Evolutionary conservation across 768 basidiomycete genomes (phyloP).

Genomic region (Podaxis pistillaris): DNA sequence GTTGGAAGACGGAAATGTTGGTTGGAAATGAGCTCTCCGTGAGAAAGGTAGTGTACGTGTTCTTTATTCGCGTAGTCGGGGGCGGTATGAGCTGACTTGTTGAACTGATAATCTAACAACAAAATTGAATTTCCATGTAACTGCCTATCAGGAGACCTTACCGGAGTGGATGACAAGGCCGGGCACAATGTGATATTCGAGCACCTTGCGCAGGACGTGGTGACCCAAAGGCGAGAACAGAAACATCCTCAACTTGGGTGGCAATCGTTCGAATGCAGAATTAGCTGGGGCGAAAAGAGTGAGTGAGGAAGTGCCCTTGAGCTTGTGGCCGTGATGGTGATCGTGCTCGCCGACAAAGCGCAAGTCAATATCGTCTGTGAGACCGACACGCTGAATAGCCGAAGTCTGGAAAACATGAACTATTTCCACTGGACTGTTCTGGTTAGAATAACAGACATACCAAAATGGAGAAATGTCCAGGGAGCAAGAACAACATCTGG

Average conservation of each 20-base stretch:
- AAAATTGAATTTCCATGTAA: background rate
- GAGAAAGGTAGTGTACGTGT: conserved; percentile 12
- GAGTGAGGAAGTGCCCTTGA: conserved; percentile 44
- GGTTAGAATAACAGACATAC: conserved; percentile 26
- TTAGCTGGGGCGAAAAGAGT: conserved; percentile 58
- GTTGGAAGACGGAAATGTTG: conserved; percentile 38
- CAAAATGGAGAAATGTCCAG: conserved; percentile 45
- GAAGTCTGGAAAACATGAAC: conserved; percentile 41
- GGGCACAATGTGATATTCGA: conserved; percentile 59
- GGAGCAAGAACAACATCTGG: conserved; percentile 42
- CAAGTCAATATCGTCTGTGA: conserved; percentile 45
- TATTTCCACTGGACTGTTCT: background rate
- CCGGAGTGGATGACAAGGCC: conserved; percentile 49
- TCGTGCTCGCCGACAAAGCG: conserved; percentile 36
- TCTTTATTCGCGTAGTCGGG: background rate
- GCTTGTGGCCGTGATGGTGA: conserved; percentile 33
- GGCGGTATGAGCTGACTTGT: conserved; percentile 21
- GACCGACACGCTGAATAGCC: conserved; percentile 49
- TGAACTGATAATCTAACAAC: conserved; percentile 28
- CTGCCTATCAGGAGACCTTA: conserved; percentile 20
- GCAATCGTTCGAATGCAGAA: conserved; percentile 45
- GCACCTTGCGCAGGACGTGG: conserved; percentile 46
- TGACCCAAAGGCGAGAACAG: conserved; percentile 62
- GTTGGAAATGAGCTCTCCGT: conserved; percentile 30
- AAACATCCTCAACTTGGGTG: conserved; percentile 48